These are phyloP conservation scores for Straminergon stramineum DNA, from an alignment of 225 moss, liverwort and hornwort genomes.

Conservation along the genomic window DNA sequence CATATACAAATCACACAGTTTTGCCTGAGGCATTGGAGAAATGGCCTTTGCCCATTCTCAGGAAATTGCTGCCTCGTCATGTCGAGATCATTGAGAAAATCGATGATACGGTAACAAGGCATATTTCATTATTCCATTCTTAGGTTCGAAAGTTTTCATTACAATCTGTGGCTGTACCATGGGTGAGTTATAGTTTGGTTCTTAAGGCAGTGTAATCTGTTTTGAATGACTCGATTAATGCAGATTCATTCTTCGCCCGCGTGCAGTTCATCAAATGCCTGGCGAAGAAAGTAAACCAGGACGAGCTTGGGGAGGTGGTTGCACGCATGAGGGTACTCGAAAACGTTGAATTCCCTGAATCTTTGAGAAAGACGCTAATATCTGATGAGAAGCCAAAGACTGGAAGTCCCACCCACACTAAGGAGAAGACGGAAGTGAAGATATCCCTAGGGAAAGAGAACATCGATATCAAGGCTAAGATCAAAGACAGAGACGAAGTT, in stretches of 20 bases:
- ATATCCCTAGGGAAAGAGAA: neutral
- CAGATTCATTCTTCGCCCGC: neutral
- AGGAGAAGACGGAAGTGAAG: neutral
- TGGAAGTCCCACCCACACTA: neutral
- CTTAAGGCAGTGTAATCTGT: neutral
- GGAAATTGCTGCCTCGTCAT: conserved; percentile 82
- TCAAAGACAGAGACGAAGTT: conserved; percentile 6
- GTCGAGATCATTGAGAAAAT: conserved; percentile 77
- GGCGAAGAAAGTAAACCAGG: conserved; percentile 37
- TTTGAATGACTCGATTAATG: neutral
- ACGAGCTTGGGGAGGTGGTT: conserved; percentile 36
- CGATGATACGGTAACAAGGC: conserved; percentile 48
- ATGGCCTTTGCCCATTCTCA: conserved; percentile 66
- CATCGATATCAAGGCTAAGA: conserved; percentile 1
- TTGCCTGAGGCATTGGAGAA: conserved; percentile 91
- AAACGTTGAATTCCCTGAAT: conserved; percentile 41
- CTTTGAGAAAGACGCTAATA: conserved; percentile 7
- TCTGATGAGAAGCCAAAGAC: neutral
- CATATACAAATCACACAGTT: conserved; percentile 95
- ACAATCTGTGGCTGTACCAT: neutral
- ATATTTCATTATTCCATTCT: neutral
- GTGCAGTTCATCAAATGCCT: conserved; percentile 74
- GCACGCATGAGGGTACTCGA: conserved; percentile 69
- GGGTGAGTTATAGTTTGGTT: neutral
- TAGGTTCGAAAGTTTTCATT: neutral